phyloP scores from a whole-genome alignment of 352 stramenopile species.

The Lagenidium giganteum region DNA sequence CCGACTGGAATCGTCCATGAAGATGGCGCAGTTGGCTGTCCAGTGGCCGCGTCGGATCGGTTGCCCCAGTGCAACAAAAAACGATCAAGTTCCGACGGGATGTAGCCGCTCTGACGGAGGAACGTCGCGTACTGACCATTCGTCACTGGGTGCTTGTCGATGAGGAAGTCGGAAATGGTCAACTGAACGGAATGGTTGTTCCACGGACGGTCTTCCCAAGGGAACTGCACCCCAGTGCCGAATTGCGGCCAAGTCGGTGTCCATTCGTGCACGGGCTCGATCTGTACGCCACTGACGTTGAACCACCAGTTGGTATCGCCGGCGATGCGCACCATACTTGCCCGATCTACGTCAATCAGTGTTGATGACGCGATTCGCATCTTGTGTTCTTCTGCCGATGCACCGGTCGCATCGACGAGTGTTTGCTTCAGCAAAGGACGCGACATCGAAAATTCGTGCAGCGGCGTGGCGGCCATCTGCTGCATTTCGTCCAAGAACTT shows the following conservation, averaged over 20 bases:
- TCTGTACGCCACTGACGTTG: conserved; percentile 74
- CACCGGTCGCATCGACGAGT: conserved; percentile 25
- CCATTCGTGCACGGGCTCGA: conserved; percentile 69
- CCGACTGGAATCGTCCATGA: conserved; percentile 40
- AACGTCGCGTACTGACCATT: conserved; percentile 69
- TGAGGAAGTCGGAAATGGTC: conserved; percentile 60
- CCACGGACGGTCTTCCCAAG: conserved; percentile 74
- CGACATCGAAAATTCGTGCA: conserved; percentile 36
- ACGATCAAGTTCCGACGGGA: conserved; percentile 38
- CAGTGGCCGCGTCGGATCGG: conserved; percentile 14
- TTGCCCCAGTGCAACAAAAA: conserved; percentile 76
- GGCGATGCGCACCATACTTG: conserved; percentile 43
- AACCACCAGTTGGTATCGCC: conserved; percentile 67
- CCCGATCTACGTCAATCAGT: not conserved
- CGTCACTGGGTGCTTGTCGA: conserved; percentile 73
- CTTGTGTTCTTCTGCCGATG: conserved; percentile 39
- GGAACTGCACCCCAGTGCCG: conserved; percentile 78
- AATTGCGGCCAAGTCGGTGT: conserved; percentile 52
- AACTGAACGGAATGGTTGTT: conserved; percentile 69
- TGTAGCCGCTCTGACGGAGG: conserved; percentile 46
- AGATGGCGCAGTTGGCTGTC: not conserved
- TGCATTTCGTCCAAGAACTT: conserved; percentile 47
- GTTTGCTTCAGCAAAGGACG: conserved; percentile 17
- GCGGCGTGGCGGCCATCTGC: conserved; percentile 34
- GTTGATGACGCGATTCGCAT: not conserved